A percentile compares a stretch with the other conserved stretches of the same genome.
phyloP scores from a whole-genome alignment of 1,284 basidiomycete genomes.

The Cryptococcus hybrid region DNA sequence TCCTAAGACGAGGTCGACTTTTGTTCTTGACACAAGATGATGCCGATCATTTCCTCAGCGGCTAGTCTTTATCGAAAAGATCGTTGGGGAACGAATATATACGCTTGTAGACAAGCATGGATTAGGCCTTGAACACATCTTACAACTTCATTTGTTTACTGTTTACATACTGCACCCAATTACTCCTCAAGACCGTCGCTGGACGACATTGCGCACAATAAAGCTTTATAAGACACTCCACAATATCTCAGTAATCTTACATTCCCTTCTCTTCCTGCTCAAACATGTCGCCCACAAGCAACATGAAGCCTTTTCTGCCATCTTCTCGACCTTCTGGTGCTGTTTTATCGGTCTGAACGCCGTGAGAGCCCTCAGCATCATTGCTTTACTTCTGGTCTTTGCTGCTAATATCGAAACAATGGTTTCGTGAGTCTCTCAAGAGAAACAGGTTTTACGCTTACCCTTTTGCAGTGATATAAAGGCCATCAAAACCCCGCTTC shows the following conservation, averaged over 20 bases:
- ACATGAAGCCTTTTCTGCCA: slow-evolving; percentile 32
- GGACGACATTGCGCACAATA: not conserved
- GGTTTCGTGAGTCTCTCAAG: slow-evolving; percentile 54
- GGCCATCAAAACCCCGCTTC: slow-evolving; percentile 51
- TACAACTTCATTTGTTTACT: too few species aligned
- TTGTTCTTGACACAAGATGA: too few species aligned
- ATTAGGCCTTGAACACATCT: too few species aligned
- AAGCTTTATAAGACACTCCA: not conserved
- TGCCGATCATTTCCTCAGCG: too few species aligned
- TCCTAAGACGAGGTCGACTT: too few species aligned
- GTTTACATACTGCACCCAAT: too few species aligned
- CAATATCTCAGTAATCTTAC: not conserved
- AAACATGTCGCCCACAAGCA: slow-evolving; percentile 6
- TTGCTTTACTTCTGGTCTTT: slow-evolving; percentile 68
- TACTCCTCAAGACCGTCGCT: not conserved
- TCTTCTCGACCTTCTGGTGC: slow-evolving; percentile 35
- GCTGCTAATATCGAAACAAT: slow-evolving; percentile 74
- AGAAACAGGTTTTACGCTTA: not conserved
- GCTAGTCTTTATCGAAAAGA: too few species aligned
- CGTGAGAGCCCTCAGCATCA: slow-evolving; percentile 70
- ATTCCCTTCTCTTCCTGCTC: not conserved
- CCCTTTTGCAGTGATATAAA: slow-evolving; percentile 59
- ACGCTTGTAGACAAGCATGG: too few species aligned
- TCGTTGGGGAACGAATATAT: too few species aligned
- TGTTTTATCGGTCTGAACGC: slow-evolving; percentile 70